Conservation (phyloP, 345 rosid genomes). For the Lagerstroemia speciosa region DNA sequence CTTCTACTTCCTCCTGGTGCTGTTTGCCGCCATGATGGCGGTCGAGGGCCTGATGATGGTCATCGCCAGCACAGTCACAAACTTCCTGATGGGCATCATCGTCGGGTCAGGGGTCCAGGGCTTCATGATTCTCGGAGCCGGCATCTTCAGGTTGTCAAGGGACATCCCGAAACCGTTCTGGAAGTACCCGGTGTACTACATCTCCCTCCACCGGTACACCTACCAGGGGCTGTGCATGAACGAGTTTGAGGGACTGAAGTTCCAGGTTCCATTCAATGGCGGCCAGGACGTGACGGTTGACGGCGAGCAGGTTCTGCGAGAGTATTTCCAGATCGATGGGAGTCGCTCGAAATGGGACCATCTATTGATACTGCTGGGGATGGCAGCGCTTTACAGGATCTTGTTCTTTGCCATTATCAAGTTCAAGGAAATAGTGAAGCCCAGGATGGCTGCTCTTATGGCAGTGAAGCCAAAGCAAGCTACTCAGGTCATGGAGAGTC, state of each 20-base stretch:
- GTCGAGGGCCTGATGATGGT: conserved; percentile 13
- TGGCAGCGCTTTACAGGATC: not conserved
- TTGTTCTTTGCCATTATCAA: not conserved
- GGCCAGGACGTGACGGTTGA: not conserved
- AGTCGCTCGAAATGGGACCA: not conserved
- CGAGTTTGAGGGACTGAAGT: not conserved
- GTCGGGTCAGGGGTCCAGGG: conserved; percentile 6
- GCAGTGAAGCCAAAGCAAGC: not conserved
- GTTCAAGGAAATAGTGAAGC: not conserved
- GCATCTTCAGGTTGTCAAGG: not conserved
- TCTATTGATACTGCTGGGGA: not conserved
- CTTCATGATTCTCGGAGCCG: conserved; percentile 7
- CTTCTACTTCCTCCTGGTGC: not conserved
- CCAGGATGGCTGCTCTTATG: not conserved
- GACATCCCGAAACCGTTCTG: conserved; percentile 16
- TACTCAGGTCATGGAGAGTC: not conserved
- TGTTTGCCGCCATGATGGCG: not conserved
- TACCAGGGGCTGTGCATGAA: conserved; percentile 4
- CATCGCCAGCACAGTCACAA: conserved; percentile 8
- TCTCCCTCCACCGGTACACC: conserved; percentile 5
- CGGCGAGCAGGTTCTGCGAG: not conserved
- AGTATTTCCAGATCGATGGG: not conserved
- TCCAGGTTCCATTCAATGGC: not conserved
- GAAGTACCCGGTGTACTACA: conserved; percentile 13
- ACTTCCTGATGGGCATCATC: conserved; percentile 8